Evolutionary conservation across 768 basidiomycete species (phyloP).

Genomic region (Calocera viscosa): DNA sequence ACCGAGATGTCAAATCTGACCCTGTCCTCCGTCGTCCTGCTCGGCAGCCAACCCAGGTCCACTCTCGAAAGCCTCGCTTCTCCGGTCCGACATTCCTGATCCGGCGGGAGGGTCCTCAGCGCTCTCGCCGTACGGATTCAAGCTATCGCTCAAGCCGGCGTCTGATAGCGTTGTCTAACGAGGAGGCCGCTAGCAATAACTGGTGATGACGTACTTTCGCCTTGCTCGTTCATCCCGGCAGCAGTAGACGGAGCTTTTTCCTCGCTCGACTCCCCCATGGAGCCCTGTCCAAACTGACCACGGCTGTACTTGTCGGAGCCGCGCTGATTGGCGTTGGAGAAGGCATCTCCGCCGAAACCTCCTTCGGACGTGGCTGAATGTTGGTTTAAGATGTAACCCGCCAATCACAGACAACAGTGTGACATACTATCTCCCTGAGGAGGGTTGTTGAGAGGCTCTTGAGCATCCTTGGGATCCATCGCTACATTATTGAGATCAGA

Average conservation of each 20-base stretch:
- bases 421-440: background rate
- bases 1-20: background rate
- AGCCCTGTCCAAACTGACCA: background rate
- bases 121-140: constrained; percentile 5
- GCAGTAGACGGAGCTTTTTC: background rate
- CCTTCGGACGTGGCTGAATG: constrained; percentile 2
- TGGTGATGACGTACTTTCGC: background rate
- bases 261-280: background rate
- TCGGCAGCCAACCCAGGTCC: background rate
- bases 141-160: background rate
- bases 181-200: background rate
- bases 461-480: background rate
- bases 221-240: background rate
- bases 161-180: background rate
- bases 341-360: background rate
- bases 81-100: background rate
- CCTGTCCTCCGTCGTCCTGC: background rate
- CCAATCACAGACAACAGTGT: background rate
- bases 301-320: background rate
- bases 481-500: background rate
- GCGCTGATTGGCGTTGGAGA: background rate
- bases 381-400: background rate
- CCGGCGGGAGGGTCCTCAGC: background rate
- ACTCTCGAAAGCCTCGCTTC: background rate
- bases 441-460: background rate